A percentile compares a stretch with the other conserved stretches of the same genome.
Evolutionary conservation across 1,284 basidiomycete species (phyloP).

Genomic region (Apiotrichum sp.): DNA sequence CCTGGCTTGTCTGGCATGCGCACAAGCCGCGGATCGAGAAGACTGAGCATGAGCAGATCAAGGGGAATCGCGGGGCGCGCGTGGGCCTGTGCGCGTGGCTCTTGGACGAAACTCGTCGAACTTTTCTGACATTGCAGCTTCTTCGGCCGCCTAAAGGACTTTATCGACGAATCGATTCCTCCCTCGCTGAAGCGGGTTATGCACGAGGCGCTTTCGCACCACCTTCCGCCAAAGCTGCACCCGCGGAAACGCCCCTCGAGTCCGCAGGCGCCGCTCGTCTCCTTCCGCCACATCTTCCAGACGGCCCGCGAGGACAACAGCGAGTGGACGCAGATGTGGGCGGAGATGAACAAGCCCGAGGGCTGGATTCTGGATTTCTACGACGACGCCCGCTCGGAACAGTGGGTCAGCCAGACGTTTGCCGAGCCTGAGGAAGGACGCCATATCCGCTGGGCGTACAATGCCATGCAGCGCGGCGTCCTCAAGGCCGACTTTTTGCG

Average conservation of each 20-base stretch:
- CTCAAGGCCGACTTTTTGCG: constrained; percentile 46
- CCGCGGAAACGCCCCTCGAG: background rate
- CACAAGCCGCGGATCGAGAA: too few relatives aligned
- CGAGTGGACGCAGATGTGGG: constrained; percentile 15
- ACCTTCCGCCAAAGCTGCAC: background rate
- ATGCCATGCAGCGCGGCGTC: constrained; percentile 39
- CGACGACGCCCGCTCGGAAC: constrained; percentile 33
- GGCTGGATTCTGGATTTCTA: constrained; percentile 41
- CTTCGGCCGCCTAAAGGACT: background rate
- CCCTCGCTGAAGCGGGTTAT: background rate
- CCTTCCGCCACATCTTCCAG: constrained; percentile 35
- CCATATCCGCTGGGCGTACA: constrained; percentile 34
- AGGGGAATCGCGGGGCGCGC: too few relatives aligned
- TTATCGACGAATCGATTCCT: background rate
- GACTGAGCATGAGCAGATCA: too few relatives aligned
- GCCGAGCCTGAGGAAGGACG: constrained; percentile 18
- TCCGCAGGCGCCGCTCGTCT: constrained; percentile 18
- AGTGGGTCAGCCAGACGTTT: constrained; percentile 35
- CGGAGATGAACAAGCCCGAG: constrained; percentile 23
- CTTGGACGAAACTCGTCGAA: too few relatives aligned
- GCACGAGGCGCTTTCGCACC: background rate
- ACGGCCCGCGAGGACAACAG: constrained; percentile 28
- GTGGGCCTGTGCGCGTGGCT: too few relatives aligned
- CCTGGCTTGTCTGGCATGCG: too few relatives aligned
- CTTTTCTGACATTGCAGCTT: background rate